A percentile compares a stretch with the other conserved stretches of the same genome.
These are phyloP conservation scores for Chlorophyllum brunneum DNA, from an alignment of 768 basidiomycete genomes.

Conservation along the genomic window DNA sequence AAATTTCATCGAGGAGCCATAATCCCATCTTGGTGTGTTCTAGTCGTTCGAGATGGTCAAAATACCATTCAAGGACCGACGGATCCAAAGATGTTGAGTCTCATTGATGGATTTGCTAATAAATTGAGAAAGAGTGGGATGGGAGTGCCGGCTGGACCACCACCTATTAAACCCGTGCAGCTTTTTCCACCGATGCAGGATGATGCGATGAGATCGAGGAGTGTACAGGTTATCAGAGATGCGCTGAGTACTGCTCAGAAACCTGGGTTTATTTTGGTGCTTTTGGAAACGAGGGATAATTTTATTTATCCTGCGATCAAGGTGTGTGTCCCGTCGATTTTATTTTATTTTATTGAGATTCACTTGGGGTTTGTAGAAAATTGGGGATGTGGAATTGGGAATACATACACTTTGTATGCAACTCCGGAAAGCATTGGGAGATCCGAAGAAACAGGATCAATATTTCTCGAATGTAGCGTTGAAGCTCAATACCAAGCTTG, in stretches of 20 bases:
- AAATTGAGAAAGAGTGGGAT: constrained; percentile 65
- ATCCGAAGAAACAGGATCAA: constrained; percentile 61
- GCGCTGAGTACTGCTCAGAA: constrained; percentile 32
- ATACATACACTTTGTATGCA: constrained; percentile 76
- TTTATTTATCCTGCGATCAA: constrained; percentile 82
- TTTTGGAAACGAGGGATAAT: constrained; percentile 66
- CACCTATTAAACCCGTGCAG: constrained; percentile 35
- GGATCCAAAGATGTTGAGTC: constrained; percentile 35
- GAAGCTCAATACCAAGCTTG: constrained; percentile 81
- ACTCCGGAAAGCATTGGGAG: constrained; percentile 52
- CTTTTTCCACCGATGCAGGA: constrained; percentile 21
- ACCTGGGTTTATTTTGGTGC: constrained; percentile 66
- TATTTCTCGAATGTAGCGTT: constrained; percentile 81
- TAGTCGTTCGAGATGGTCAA: constrained; percentile 51
- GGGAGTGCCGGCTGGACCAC: constrained; percentile 32
- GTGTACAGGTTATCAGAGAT: constrained; percentile 38
- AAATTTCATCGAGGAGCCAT: constrained; percentile 57
- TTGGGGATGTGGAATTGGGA: constrained; percentile 72
- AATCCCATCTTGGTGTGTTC: constrained; percentile 60
- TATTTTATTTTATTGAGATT: background rate
- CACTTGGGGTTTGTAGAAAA: constrained; percentile 32
- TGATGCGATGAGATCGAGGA: constrained; percentile 33
- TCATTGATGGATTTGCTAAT: constrained; percentile 49
- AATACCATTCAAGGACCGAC: constrained; percentile 33
- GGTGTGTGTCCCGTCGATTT: constrained; percentile 22